phyloP scores from a whole-genome alignment of 352 stramenopile species.

The Peronosclerospora sorghi region DNA sequence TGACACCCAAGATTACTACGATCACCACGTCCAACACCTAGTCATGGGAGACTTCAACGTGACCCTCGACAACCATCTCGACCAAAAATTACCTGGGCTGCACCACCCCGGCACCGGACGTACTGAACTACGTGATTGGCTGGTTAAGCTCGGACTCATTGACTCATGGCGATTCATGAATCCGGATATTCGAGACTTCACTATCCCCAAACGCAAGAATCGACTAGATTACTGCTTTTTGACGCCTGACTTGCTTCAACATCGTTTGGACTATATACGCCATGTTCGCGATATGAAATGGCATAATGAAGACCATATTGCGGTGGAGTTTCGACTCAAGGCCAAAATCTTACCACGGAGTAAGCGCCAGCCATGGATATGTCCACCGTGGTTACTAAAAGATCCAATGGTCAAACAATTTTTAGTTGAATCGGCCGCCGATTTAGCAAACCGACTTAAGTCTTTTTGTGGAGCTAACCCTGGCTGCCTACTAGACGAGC shows the following conservation, averaged over 20 bases:
- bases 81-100: background rate
- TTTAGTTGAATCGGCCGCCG: background rate
- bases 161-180: constrained; percentile 8
- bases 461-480: constrained; percentile 5
- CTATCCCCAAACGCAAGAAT: constrained; percentile 3
- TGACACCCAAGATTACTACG: background rate
- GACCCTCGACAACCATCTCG: background rate
- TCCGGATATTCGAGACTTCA: constrained; percentile 2
- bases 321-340: constrained; percentile 1
- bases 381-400: background rate
- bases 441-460: background rate
- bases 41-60: background rate
- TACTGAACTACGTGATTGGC: constrained; percentile 4
- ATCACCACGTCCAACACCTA: background rate
- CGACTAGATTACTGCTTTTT: no score
- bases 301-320: constrained; percentile 10
- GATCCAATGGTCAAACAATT: background rate
- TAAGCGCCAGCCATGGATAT: background rate
- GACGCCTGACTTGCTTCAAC: constrained; percentile 3
- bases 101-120: background rate
- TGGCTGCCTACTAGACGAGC: background rate
- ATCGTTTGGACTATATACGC: constrained; percentile 1
- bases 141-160: constrained; percentile 4
- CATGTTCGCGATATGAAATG: constrained; percentile 8
- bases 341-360: background rate